These are phyloP conservation scores for Pestalotiopsis fici DNA, from an alignment of 2,329 filamentous ascomycete species.

Conservation along the genomic window DNA sequence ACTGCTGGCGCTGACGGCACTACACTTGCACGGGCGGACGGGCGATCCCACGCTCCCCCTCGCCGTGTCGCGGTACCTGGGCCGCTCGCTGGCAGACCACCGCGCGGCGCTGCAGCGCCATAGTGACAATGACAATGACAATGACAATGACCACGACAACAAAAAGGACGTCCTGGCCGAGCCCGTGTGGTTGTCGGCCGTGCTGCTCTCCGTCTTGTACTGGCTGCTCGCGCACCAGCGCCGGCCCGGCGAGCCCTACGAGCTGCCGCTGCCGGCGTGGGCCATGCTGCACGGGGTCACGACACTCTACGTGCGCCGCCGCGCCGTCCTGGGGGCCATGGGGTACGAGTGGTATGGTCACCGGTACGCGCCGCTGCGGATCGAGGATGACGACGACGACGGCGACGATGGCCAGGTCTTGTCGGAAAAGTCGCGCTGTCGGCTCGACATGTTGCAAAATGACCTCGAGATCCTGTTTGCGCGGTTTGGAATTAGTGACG, in stretches of 20 bases:
- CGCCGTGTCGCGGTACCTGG: conserved; percentile 3
- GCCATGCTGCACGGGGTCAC: not conserved
- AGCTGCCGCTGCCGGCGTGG: conserved; percentile 4
- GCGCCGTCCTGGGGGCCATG: not conserved
- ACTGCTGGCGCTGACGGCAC: conserved; percentile 4
- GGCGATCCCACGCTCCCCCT: not conserved
- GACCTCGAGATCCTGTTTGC: not conserved
- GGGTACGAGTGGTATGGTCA: conserved; percentile 8
- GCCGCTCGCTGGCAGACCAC: conserved; percentile 1
- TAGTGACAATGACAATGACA: not conserved
- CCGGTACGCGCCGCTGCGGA: not conserved
- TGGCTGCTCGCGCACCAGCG: conserved; percentile 7
- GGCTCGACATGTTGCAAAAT: not conserved
- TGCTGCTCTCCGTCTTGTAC: conserved; percentile 4
- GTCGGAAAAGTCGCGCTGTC: not conserved
- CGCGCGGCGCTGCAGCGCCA: not conserved
- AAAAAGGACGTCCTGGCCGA: too few species aligned
- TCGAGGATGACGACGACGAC: not conserved
- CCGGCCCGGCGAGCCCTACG: not conserved
- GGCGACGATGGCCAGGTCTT: too few species aligned
- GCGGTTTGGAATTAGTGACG: not conserved
- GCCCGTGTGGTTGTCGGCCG: conserved; percentile 3
- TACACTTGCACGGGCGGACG: not conserved
- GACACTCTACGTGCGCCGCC: not conserved
- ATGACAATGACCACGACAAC: too few species aligned